Conservation (phyloP, 2,329 filamentous ascomycete species). For the Sporothrix sp. region DNA sequence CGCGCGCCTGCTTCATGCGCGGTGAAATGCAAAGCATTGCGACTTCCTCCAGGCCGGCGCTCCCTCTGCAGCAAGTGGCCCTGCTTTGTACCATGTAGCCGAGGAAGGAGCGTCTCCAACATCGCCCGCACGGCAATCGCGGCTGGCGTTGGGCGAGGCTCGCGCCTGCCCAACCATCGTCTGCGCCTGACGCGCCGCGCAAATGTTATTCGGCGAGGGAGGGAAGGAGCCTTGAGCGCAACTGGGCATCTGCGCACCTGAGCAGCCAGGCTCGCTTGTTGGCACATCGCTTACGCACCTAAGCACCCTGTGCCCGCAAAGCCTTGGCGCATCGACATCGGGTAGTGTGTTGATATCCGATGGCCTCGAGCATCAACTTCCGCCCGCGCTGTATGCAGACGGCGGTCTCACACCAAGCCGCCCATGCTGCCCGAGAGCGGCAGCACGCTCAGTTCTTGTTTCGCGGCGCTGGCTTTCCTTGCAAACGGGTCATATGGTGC, state of each 20-base stretch:
- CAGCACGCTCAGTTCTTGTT: no score
- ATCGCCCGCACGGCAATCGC: neutral
- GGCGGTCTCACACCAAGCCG: no score
- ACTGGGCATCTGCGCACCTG: neutral
- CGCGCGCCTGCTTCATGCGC: neutral
- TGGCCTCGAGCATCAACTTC: no score
- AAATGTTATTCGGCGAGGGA: neutral
- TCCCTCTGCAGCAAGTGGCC: no score
- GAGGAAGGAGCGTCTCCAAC: neutral
- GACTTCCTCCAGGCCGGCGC: neutral
- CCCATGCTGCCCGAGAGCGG: no score
- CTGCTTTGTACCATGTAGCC: no score
- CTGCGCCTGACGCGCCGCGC: neutral
- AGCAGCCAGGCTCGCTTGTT: no score
- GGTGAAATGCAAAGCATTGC: neutral
- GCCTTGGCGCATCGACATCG: neutral
- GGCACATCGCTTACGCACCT: no score
- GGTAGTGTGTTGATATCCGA: neutral
- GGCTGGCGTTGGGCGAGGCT: no score
- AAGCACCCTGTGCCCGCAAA: neutral
- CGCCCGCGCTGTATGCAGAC: no score
- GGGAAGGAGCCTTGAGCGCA: neutral
- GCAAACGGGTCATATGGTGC: no score
- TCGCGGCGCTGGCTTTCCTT: no score
- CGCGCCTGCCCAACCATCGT: neutral